Percentiles rank a stretch among this genome's conserved stretches.
These are phyloP conservation scores for Elaeagnus macrophylla DNA, from an alignment of 306 rosid species.

Conservation along the genomic window DNA sequence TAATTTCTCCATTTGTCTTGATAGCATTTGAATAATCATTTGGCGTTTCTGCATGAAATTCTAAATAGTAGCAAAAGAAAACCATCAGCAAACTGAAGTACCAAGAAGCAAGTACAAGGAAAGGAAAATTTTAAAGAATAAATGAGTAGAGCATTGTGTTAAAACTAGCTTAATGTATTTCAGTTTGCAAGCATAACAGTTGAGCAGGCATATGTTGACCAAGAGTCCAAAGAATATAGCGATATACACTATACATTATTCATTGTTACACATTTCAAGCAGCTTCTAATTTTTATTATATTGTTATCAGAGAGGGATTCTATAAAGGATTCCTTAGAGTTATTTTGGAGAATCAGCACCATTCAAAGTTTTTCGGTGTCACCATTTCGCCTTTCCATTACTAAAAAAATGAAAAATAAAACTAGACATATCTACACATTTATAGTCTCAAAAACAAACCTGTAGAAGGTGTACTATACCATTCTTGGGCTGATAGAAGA, in stretches of 20 bases:
- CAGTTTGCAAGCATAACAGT: too few relatives aligned
- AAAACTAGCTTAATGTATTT: too few relatives aligned
- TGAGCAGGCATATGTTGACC: too few relatives aligned
- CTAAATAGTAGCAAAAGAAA: slow-evolving; percentile 2
- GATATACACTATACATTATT: too few relatives aligned
- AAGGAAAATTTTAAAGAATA: background rate
- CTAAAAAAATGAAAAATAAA: background rate
- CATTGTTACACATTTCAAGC: background rate
- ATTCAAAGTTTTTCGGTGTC: background rate
- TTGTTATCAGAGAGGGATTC: background rate
- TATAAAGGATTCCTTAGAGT: background rate
- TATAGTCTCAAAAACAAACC: slow-evolving; percentile 40
- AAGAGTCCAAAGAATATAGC: too few relatives aligned
- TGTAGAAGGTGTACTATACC: slow-evolving; percentile 29
- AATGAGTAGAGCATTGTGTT: background rate
- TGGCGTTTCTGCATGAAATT: slow-evolving; percentile 9
- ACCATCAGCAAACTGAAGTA: background rate
- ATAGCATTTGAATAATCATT: slow-evolving; percentile 2
- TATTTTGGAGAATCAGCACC: background rate
- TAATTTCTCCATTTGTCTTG: background rate
- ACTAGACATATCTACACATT: background rate
- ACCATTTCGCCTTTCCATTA: background rate
- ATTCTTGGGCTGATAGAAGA: slow-evolving; percentile 35
- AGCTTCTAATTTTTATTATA: background rate
- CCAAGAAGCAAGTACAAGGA: background rate